Evolutionary conservation across 208 protist species (phyloP), one percentile per base, ranked within the genome.

Genomic region (Leishmania amazonensis): DNA sequence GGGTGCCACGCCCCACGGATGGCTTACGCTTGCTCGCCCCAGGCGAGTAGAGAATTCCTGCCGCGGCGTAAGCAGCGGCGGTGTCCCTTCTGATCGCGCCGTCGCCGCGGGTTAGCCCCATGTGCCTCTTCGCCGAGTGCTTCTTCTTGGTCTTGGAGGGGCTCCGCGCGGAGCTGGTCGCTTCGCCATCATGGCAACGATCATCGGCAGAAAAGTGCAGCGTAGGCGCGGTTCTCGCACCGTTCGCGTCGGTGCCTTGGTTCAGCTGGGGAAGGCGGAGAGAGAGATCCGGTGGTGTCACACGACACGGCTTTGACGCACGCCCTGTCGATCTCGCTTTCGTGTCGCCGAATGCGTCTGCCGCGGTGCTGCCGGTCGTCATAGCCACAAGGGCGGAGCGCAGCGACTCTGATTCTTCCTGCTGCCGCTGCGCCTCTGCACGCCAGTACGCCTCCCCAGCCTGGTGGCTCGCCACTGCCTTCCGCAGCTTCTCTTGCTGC

Each of bases 361-460:
- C 76, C 5, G 45, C 62, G 11, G 58, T 2, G 6, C 47, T n/a
- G 17, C 40, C 21, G 58, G 28, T 13, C 15, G 60, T 49, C 13
- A 31, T 15, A 35, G 77, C 67, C 40, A 19, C 65, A 53, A 85
- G 78, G 5, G 78, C 79, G 24, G 80, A 24, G 47, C 77, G 76
- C 13, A 86, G 80, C n/a, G 64, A 62, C 42, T 76, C 76, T 28
- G 78, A 54, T 73, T 84, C 71, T 13, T 65, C 64, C 15, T 81
- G 70, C 62, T 78, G 80, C 38, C 65, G 67, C 77, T 75, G 73
- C 38, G 78, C 76, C 65, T 83, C 67, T 3, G 31, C 60, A 11
- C 72, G 60, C 78, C 74, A 81, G 74, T 80, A 74, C 40, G 53
- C 53, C 58, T 86, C 79, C n/a, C 83, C 35, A 42, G 40, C 64